phyloP scores from a whole-genome alignment of 768 basidiomycete genomes.

The Russula lepida region DNA sequence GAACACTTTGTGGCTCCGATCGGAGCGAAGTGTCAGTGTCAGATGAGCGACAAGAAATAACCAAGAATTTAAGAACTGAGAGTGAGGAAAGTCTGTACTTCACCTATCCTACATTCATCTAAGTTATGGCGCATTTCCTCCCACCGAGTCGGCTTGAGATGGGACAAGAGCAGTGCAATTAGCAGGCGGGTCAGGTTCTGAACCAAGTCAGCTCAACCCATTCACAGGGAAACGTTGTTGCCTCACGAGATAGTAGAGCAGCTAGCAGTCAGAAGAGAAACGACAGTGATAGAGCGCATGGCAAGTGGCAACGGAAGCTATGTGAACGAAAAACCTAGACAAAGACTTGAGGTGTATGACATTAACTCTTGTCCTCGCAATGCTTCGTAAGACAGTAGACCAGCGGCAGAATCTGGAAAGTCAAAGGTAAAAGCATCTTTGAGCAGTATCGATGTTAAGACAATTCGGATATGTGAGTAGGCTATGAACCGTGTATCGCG shows the following conservation, averaged over 20 bases:
- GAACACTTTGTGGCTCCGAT: neutral
- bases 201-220: neutral
- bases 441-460: no score
- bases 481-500: no score
- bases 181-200: neutral
- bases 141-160: neutral
- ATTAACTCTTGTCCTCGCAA: no score
- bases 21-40: neutral
- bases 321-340: no score
- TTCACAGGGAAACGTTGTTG: no score
- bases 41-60: neutral
- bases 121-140: neutral
- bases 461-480: no score
- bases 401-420: no score
- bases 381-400: no score
- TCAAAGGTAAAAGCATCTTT: no score
- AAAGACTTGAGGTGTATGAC: no score
- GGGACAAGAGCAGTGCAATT: neutral
- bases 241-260: neutral
- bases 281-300: neutral
- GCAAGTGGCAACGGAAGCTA: neutral
- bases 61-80: neutral
- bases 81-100: no score
- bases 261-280: neutral
- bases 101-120: no score